Evolutionary conservation across 192 early-diverging fungal species (phyloP).

Genomic region (Backusella tarrabulga): DNA sequence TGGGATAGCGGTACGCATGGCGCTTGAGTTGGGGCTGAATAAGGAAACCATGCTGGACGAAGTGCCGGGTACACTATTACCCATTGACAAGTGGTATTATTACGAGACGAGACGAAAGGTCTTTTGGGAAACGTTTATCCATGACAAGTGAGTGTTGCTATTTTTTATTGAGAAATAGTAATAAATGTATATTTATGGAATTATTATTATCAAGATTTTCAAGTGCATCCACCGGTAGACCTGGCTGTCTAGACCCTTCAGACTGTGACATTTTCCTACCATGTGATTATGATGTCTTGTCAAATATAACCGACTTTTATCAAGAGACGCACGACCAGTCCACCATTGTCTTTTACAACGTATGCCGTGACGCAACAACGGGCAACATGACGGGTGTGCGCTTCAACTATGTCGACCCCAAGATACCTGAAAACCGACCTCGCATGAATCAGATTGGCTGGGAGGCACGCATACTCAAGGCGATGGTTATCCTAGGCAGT

Average conservation of each 20-base stretch:
- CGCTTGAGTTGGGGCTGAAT: slow-evolving; percentile 51
- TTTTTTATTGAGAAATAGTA: no score
- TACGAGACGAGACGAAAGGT: slow-evolving; percentile 46
- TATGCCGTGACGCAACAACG: background rate
- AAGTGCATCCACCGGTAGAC: slow-evolving; percentile 44
- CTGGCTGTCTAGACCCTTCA: slow-evolving; percentile 43
- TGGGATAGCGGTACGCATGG: slow-evolving; percentile 44
- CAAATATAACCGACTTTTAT: background rate
- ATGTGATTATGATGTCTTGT: slow-evolving; percentile 16
- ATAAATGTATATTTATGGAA: no score
- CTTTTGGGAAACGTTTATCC: slow-evolving; percentile 50
- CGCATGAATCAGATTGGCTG: background rate
- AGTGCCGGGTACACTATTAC: background rate
- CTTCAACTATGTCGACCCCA: background rate
- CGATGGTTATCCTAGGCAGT: slow-evolving; percentile 37
- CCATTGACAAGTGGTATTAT: slow-evolving; percentile 41
- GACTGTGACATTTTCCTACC: slow-evolving; percentile 53
- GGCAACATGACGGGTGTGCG: background rate
- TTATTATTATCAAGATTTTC: slow-evolving; percentile 9
- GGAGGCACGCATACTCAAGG: background rate
- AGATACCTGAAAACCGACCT: background rate
- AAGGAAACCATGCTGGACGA: slow-evolving; percentile 34
- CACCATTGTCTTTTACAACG: background rate
- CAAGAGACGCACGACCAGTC: background rate
- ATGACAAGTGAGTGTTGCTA: slow-evolving; percentile 28